Conservation (phyloP, 495 filamentous ascomycete genomes). For the Aspergillus olivimuriae region DNA sequence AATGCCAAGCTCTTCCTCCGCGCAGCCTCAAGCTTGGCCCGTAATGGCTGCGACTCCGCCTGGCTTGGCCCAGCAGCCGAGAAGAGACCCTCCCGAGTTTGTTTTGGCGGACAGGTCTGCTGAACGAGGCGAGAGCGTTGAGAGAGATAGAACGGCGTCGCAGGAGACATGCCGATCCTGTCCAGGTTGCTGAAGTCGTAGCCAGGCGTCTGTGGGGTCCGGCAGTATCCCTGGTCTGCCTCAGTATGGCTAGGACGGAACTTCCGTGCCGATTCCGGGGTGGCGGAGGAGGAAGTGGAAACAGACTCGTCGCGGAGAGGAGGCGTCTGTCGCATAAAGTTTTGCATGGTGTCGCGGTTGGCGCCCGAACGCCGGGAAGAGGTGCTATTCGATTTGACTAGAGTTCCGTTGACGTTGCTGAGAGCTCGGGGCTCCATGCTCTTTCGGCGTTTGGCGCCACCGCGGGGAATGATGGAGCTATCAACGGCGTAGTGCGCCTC, state of each 20-base stretch:
- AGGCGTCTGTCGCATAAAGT: slow-evolving; percentile 28
- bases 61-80: slow-evolving; percentile 19
- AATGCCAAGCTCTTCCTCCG: slow-evolving; percentile 78
- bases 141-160: slow-evolving; percentile 50
- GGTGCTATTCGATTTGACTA: slow-evolving; percentile 27
- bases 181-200: slow-evolving; percentile 32
- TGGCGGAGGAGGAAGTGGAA: slow-evolving; percentile 17
- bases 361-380: slow-evolving; percentile 30
- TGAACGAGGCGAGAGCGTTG: slow-evolving; percentile 52
- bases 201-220: slow-evolving; percentile 29
- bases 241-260: slow-evolving; percentile 7
- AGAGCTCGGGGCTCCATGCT: slow-evolving; percentile 85
- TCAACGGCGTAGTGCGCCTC: slow-evolving; percentile 66
- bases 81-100: slow-evolving; percentile 42
- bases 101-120: slow-evolving; percentile 69
- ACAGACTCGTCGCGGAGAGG: slow-evolving; percentile 11
- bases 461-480: slow-evolving; percentile 64
- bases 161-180: slow-evolving; percentile 43
- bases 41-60: slow-evolving; percentile 41
- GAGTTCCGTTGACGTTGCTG: slow-evolving; percentile 62
- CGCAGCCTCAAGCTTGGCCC: slow-evolving; percentile 64
- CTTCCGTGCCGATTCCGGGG: not conserved
- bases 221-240: slow-evolving; percentile 17
- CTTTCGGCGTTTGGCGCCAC: slow-evolving; percentile 73
- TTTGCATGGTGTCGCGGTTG: slow-evolving; percentile 29